These are phyloP conservation scores for Phytopythium aichiense DNA, from an alignment of 352 stramenopile species.

Conservation along the genomic window DNA sequence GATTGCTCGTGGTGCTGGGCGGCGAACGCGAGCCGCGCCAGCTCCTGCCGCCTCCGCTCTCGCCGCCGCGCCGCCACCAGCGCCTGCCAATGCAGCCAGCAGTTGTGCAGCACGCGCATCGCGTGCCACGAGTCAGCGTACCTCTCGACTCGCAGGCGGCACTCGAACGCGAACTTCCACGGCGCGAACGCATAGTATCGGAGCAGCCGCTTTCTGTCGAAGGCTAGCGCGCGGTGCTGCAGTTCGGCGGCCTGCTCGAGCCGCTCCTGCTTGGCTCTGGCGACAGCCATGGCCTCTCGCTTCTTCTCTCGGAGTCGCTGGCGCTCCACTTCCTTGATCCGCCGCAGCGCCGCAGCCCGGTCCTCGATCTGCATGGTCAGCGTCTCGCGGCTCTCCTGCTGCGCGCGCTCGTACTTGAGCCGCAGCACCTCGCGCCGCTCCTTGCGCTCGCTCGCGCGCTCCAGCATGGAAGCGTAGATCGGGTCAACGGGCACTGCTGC, in stretches of 20 bases:
- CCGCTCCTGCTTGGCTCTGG: slow-evolving; percentile 28
- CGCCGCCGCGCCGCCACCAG: slow-evolving; percentile 22
- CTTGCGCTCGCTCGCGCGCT: slow-evolving; percentile 50
- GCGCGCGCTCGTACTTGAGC: slow-evolving; percentile 43
- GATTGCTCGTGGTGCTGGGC: slow-evolving; percentile 13
- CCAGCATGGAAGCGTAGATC: slow-evolving; percentile 51
- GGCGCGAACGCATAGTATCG: slow-evolving; percentile 47
- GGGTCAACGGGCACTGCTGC: slow-evolving; percentile 15
- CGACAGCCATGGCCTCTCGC: slow-evolving; percentile 21
- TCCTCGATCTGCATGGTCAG: slow-evolving; percentile 36
- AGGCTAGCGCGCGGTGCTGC: slow-evolving; percentile 16
- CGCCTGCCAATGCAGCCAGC: slow-evolving; percentile 37
- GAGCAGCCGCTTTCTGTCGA: slow-evolving; percentile 36
- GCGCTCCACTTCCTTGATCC: slow-evolving; percentile 37
- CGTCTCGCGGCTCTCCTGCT: slow-evolving; percentile 42
- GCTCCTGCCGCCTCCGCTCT: slow-evolving; percentile 19
- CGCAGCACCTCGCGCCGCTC: slow-evolving; percentile 45
- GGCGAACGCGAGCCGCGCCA: slow-evolving; percentile 17
- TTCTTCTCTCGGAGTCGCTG: slow-evolving; percentile 35
- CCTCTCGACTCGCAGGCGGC: background rate
- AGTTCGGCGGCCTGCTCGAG: slow-evolving; percentile 28
- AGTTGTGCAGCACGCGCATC: slow-evolving; percentile 29
- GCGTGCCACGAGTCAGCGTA: slow-evolving; percentile 27
- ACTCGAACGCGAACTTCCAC: slow-evolving; percentile 23
- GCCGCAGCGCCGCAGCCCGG: slow-evolving; percentile 28